Evolutionary conservation across 2,329 filamentous ascomycete species (phyloP).

Genomic region (Sclerotinia minor): DNA sequence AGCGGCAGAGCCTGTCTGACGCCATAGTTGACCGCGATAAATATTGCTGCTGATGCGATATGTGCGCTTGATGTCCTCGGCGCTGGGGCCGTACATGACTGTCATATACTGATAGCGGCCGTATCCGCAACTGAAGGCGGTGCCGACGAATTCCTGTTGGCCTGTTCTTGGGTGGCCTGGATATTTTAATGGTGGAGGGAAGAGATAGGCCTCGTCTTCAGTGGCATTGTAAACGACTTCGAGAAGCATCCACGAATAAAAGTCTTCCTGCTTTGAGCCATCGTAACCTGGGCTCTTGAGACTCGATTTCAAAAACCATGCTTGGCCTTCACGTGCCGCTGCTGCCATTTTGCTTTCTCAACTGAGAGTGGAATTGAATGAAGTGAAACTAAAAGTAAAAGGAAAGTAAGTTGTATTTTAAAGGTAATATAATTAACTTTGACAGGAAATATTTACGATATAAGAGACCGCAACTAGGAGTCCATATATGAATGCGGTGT

Average conservation of each 20-base stretch:
- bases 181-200: not conserved
- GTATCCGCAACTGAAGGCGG: not conserved
- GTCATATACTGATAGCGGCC: constrained; percentile 13
- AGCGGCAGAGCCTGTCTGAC: constrained; percentile 10
- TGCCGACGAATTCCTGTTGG: not conserved
- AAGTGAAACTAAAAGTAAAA: not conserved
- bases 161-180: not conserved
- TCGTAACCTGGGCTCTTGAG: constrained; percentile 11
- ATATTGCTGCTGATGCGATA: constrained; percentile 10
- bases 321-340: constrained; percentile 6
- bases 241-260: constrained; percentile 15
- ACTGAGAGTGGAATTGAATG: not conserved
- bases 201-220: not conserved
- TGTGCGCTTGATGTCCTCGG: constrained; percentile 15
- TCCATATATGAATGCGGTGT: not conserved
- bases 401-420: not conserved
- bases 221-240: constrained; percentile 8
- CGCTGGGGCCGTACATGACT: constrained; percentile 13
- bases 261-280: constrained; percentile 6
- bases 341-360: not conserved
- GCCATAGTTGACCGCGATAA: not conserved
- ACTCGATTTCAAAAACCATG: constrained; percentile 17
- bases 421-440: not conserved
- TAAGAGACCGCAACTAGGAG: not conserved
- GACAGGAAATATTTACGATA: constrained; percentile 4